Conservation (phyloP, 139 green algal genomes). For the Chlorella sp. region DNA sequence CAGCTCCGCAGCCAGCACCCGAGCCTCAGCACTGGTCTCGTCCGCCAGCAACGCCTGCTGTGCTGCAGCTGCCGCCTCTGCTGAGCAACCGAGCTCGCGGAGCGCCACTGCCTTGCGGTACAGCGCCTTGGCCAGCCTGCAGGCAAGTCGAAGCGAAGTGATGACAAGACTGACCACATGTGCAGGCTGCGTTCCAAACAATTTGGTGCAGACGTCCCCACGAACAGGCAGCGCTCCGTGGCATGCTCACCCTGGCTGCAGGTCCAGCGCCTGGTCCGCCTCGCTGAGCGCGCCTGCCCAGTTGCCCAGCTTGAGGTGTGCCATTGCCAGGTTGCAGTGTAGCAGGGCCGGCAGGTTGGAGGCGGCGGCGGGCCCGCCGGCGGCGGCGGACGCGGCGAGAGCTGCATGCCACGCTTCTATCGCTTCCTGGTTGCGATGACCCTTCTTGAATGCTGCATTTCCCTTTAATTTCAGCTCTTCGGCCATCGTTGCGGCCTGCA, state of each 20-base stretch:
- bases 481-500: no score
- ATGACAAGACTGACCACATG: background rate
- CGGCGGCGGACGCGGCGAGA: no score
- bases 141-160: background rate
- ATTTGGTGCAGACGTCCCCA: no score
- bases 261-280: background rate
- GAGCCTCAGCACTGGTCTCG: background rate
- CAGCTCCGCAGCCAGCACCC: background rate
- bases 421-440: no score
- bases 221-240: background rate
- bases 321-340: no score
- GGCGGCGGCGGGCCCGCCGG: no score
- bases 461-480: no score
- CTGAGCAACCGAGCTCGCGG: background rate
- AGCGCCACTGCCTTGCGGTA: constrained; percentile 19
- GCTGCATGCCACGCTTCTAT: no score
- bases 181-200: background rate
- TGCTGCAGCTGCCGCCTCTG: constrained; percentile 1
- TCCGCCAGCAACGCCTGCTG: background rate
- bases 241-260: constrained; percentile 2
- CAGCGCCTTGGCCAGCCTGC: constrained; percentile 21
- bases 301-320: constrained; percentile 7
- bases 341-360: no score
- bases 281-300: constrained; percentile 4
- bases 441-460: no score